Evolutionary conservation across 202 grass and related monocot species (phyloP), one percentile per base, ranked within the genome.

Genomic region (Digitaria exilis): DNA sequence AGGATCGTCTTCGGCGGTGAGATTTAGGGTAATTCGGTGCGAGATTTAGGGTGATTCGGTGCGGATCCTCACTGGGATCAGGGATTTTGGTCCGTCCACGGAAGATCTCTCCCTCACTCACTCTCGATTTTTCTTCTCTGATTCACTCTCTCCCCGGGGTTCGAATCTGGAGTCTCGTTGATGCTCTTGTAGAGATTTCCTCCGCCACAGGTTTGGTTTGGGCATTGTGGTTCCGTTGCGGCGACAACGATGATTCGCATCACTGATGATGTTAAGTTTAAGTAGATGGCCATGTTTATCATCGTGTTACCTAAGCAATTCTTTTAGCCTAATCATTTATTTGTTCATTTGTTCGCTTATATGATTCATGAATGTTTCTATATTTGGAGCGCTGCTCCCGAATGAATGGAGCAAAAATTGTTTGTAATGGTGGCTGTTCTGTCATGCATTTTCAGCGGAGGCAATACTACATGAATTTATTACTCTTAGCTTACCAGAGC

Each of bases 401-500:
- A 65, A 28, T 58, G 7, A 19, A 32, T 59, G 11, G 37, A 80
- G 9, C 18, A 73, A n/a, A n/a, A 49, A 51, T 84, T 41, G 73
- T 45, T 80, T 85, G 68, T 79, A 73, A 79, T 43, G 28, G 9
- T 22, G 45, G 24, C 63, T 76, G 16, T 16, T 83, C 7, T 81
- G 16, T 45, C 9, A 17, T 83, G 29, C 55, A 30, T 80, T 89
- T 90, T 89, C 85, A 92, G 86, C 78, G 75, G 89, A 92, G 68
- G 77, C 71, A 71, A 26, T 82, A 86, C 65, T 92, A 89, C 87
- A 92, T 62, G 79, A 95, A 89, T 76, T 43, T 99, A 15, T 81
- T 94, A 16, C 89, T 99, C 83, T 68, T 99, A 92, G 87, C 93
- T 41, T 94, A 99, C 88, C 96, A 99, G 87, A 99, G 96, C 89